A percentile compares a stretch with the other conserved stretches of the same genome.
Conservation (phyloP, 2,329 filamentous ascomycete genomes). For the Dryadomyces sulphureus region DNA sequence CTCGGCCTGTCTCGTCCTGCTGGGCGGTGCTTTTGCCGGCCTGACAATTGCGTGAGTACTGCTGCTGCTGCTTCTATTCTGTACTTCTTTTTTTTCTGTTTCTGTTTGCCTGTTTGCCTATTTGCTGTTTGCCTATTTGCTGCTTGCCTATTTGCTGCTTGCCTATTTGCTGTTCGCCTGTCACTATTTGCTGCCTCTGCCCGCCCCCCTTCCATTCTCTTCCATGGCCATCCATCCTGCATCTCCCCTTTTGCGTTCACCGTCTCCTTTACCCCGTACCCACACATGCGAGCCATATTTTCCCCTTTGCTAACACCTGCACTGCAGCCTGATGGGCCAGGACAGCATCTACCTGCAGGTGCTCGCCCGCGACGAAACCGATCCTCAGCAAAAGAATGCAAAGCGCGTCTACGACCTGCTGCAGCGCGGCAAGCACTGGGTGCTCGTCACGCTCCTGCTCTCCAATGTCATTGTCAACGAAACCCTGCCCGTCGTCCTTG, state of each 20-base stretch:
- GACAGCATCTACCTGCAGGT: conserved; percentile 98
- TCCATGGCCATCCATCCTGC: too few species aligned
- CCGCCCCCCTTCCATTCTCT: background rate
- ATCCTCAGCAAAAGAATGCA: conserved; percentile 75
- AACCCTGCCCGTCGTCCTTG: conserved; percentile 85
- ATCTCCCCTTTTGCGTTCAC: too few species aligned
- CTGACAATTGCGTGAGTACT: conserved; percentile 61
- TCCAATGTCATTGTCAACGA: conserved; percentile 98
- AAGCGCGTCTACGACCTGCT: conserved; percentile 66
- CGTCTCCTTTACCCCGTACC: too few species aligned
- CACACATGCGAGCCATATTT: background rate
- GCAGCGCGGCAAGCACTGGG: conserved; percentile 91
- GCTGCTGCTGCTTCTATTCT: too few species aligned
- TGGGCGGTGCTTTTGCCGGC: conserved; percentile 87
- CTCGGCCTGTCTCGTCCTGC: conserved; percentile 67
- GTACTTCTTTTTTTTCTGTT: too few species aligned
- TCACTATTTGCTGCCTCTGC: background rate
- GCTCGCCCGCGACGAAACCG: conserved; percentile 70
- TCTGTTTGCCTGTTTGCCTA: background rate
- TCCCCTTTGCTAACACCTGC: background rate
- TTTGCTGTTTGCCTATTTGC: too few species aligned
- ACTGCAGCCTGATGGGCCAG: conserved; percentile 44
- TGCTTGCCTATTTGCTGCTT: too few species aligned
- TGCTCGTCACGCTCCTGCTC: conserved; percentile 81
- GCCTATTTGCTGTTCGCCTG: background rate